Evolutionary conservation across 805 yeast species (phyloP), one percentile per base, ranked within the genome.

Genomic region (Candida ponderosae): DNA sequence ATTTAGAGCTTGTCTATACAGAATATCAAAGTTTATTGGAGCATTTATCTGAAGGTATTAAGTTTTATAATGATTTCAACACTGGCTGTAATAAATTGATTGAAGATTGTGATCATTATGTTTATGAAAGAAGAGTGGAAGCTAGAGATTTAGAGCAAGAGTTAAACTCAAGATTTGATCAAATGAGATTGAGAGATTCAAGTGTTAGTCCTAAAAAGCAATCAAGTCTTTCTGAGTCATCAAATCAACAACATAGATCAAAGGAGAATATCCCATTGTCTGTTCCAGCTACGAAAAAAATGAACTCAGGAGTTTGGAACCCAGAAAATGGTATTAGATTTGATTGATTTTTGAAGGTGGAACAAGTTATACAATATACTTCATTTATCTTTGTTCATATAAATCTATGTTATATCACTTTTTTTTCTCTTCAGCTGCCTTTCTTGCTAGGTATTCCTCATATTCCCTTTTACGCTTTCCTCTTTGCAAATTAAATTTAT

Each of bases 41-140:
- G 5, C 81, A 84, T 50, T 54, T 86, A 20, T 69, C 69, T 23
- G 83, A 81, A 47, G 96, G 95, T 0, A 48, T 73, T 0, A 68
- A 69, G 37, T 88, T 88, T 52, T 89, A 89, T 60, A 66, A 66
- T 29, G 81, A 79, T 37, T 72, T 85, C 42, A 59, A 69, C 23
- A 56, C 55, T 8, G 71, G 72, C 36, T 67, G 74, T 6, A 59
- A 63, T 21, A 56, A 47, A 3, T 68, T 78, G 17, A 49, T 70
- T 30, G 57, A 58, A 13, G 75, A 71, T 30, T 68, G 80, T 43
- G 76, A 72, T 42, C 59, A 62, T 14, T 81, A 63, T 52, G 70
- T 75, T n/a, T 59, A 66, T 23, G 51, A 59, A 13, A 57, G 86
- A 33, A 61, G 81, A 34, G 48, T 66, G 7, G 76, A 75, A 43